phyloP scores from a whole-genome alignment of 1,139 yeast species.

The Saccharomyces hybrid region DNA sequence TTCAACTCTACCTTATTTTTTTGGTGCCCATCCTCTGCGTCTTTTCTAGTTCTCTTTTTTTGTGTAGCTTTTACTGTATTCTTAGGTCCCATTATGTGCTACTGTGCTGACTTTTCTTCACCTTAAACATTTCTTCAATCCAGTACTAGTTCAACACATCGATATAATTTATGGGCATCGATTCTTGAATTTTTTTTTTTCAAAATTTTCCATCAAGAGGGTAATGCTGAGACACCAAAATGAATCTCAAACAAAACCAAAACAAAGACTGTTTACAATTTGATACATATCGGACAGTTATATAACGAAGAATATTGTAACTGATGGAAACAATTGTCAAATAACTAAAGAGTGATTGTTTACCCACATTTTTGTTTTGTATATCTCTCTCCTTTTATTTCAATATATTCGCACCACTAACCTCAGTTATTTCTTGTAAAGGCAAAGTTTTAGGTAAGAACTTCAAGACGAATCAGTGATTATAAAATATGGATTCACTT shows the following conservation, averaged over 20 bases:
- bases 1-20: not conserved
- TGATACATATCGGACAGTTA: not conserved
- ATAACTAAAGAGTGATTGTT: not conserved
- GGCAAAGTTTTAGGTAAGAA: not conserved
- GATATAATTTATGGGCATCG: constrained; percentile 3
- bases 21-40: not conserved
- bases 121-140: not conserved
- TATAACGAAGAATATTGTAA: not conserved
- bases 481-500: constrained; percentile 1
- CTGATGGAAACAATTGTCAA: not conserved
- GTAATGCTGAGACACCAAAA: not conserved
- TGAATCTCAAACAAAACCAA: not conserved
- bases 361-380: not conserved
- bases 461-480: not conserved
- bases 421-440: not conserved
- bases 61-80: not conserved
- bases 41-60: not conserved
- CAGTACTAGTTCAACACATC: not conserved
- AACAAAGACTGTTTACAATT: not conserved
- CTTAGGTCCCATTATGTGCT: not conserved
- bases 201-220: not conserved
- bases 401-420: not conserved
- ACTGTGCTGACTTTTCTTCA: not conserved
- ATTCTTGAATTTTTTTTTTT: not conserved
- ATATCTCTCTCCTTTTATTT: not conserved